Base-by-base conservation (phyloP, 345 rosid species). In the Raphanus sativus region DNA sequence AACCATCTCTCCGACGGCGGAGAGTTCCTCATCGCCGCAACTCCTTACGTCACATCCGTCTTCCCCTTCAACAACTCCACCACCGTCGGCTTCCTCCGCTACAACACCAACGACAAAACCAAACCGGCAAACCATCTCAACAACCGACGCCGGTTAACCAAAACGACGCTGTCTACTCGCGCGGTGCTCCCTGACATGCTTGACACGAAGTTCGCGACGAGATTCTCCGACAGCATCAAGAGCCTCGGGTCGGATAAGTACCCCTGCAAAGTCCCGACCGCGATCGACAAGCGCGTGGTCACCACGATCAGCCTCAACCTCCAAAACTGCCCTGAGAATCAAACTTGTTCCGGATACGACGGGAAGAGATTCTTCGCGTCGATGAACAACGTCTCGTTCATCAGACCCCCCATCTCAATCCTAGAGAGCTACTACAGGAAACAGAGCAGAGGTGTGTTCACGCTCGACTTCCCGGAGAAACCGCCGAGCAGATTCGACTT, bases 1-100 rank as follows among this genome's bases (percentile, higher is more conserved):
- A 40, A 83, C 66, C 89, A 78, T 13, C 24, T 38, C 61, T 28
- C 8, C 40, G 3, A 83, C 62, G 75, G 85, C 6, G 87, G 80
- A 5, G 83, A 79, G 62, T 85, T 85, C 56, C 70, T 81, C 26
- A 81, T 88, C 80, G 91, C 92, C 7, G 85, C 83, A 15, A 71
- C 81, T n/a, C 91, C 92, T 38, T 88, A 85, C 66, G 65, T 87
- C 73, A 84, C 89, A 1, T 76, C 89, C 6, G 12, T 77, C 55
- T 86, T 88, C 71, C 87, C 90, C 0, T 86, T 74, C 60, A 74
- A 90, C 67, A 90, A 88, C 74, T 84, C 91, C 34, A 87, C 91
- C 52, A 15, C 93, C 12, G 15, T 82, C 29, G 95, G 88, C 2
- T 86, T 82, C 79, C 75, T 90, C 24, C 76, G 75, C 7, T 88